Percentiles rank a stretch among this genome's conserved stretches.
Evolutionary conservation across 116 monocot species (phyloP).

Genomic region (Zostera marina): DNA sequence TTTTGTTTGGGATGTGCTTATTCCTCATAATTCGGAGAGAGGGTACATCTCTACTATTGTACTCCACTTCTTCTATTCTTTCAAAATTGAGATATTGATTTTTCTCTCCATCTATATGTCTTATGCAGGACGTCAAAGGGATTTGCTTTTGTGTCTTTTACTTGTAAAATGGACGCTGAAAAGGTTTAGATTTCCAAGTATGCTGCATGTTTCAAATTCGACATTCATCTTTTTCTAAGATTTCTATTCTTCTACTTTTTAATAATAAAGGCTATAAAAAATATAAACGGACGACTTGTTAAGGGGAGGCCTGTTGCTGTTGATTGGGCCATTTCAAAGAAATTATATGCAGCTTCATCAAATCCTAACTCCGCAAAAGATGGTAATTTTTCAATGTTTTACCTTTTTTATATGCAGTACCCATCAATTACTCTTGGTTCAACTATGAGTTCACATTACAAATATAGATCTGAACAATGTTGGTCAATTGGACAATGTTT

Average conservation of each 20-base stretch:
- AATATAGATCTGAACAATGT: too few species aligned
- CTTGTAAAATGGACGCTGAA: constrained; percentile 77
- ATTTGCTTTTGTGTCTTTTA: constrained; percentile 93
- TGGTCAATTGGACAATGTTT: too few species aligned
- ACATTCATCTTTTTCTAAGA: not conserved
- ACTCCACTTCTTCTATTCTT: constrained; percentile 2
- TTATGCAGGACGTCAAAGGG: constrained; percentile 73
- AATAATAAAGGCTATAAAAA: constrained; percentile 54
- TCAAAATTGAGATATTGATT: not conserved
- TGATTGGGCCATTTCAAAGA: constrained; percentile 95
- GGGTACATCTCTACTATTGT: constrained; percentile 25
- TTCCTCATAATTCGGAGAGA: constrained; percentile 56
- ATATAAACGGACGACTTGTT: constrained; percentile 56
- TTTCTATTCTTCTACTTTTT: not conserved
- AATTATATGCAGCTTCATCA: constrained; percentile 45
- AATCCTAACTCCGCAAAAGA: constrained; percentile 21
- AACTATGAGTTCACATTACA: too few species aligned
- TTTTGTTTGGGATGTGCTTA: constrained; percentile 82
- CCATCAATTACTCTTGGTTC: not conserved
- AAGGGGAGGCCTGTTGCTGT: constrained; percentile 71
- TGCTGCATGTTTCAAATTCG: not conserved
- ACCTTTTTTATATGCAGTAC: not conserved
- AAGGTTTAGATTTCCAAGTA: constrained; percentile 31
- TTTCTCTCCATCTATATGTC: not conserved
- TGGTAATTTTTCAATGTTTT: constrained; percentile 21